Evolutionary conservation across 139 green algal genomes (phyloP).

Genomic region (Chlorella sp.): DNA sequence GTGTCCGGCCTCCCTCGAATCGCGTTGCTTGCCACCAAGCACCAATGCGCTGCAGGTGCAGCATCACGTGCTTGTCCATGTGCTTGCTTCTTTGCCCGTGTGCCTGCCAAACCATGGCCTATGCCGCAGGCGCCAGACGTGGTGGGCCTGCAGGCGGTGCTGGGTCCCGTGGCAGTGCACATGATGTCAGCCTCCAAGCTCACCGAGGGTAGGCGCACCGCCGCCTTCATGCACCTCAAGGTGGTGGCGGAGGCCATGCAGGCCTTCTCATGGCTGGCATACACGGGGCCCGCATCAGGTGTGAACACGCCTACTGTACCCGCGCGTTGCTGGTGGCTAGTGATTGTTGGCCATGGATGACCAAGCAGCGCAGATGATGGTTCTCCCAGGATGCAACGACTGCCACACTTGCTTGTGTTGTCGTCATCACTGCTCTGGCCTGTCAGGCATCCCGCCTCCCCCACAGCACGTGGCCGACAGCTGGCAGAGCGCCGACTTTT

Average conservation of each 20-base stretch:
- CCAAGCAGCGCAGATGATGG: no score
- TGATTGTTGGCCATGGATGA: no score
- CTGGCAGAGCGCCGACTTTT: constrained; percentile 84
- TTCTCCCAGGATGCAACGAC: no score
- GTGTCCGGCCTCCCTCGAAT: background rate
- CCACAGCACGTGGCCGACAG: constrained; percentile 69
- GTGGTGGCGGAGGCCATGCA: constrained; percentile 65
- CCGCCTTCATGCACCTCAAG: constrained; percentile 43
- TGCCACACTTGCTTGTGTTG: background rate
- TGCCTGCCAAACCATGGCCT: background rate
- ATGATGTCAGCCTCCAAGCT: constrained; percentile 51
- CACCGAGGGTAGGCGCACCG: constrained; percentile 43
- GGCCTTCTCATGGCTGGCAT: constrained; percentile 75
- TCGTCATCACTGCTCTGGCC: background rate
- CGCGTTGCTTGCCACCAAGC: background rate
- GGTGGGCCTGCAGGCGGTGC: constrained; percentile 49
- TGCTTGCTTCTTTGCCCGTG: background rate
- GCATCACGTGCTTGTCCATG: background rate
- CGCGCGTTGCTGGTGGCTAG: no score
- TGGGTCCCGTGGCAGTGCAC: constrained; percentile 55
- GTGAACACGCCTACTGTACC: no score
- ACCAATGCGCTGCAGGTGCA: background rate
- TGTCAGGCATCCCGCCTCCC: constrained; percentile 69
- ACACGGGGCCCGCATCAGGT: constrained; percentile 68
- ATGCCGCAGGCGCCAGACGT: constrained; percentile 29